Evolutionary conservation across 2,329 filamentous ascomycete species (phyloP).

Genomic region (Penicillium hordei): DNA sequence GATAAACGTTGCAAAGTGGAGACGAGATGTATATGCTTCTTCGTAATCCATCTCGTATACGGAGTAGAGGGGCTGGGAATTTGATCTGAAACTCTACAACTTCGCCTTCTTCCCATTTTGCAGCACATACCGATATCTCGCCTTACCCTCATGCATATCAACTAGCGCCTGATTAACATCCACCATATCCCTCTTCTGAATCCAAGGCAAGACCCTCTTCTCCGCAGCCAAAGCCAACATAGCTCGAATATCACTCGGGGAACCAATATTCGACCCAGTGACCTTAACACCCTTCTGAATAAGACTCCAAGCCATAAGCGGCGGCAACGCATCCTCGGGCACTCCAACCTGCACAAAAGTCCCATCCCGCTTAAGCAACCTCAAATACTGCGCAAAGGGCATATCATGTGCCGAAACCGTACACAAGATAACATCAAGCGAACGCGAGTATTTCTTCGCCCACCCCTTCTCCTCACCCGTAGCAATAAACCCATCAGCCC

Average conservation of each 20-base stretch:
- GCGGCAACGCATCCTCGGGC: slow-evolving; percentile 59
- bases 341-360: slow-evolving; percentile 66
- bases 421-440: slow-evolving; percentile 57
- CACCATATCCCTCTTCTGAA: slow-evolving; percentile 43
- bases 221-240: slow-evolving; percentile 47
- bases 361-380: slow-evolving; percentile 59
- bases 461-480: slow-evolving; percentile 59
- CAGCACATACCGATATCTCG: slow-evolving; percentile 50
- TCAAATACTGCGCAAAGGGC: slow-evolving; percentile 63
- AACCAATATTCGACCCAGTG: slow-evolving; percentile 50
- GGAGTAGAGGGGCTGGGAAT: background rate
- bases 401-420: slow-evolving; percentile 62
- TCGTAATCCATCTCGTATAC: background rate
- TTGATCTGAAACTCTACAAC: slow-evolving; percentile 18
- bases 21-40: no score
- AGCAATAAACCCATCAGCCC: slow-evolving; percentile 57
- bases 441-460: slow-evolving; percentile 49
- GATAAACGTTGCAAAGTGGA: background rate
- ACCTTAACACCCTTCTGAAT: slow-evolving; percentile 58
- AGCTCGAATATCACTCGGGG: slow-evolving; percentile 42
- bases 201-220: slow-evolving; percentile 46
- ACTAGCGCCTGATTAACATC: slow-evolving; percentile 45
- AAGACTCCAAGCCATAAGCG: slow-evolving; percentile 58
- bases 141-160: slow-evolving; percentile 49
- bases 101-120: slow-evolving; percentile 40